Evolutionary conservation across 1,284 basidiomycete genomes (phyloP).

Genomic region (Irpex sp.): DNA sequence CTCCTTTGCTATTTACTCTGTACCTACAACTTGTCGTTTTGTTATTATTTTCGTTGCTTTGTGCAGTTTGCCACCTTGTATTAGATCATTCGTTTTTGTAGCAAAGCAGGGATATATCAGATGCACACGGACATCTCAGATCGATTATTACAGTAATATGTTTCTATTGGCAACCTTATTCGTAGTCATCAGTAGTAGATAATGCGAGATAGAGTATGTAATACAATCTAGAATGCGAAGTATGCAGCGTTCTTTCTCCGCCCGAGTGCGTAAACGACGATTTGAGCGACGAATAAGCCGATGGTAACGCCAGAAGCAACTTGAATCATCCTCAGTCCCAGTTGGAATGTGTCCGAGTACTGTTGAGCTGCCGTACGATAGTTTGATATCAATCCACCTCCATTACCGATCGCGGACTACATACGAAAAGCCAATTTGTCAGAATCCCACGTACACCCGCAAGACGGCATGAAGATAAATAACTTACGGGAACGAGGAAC

Average conservation of each 20-base stretch:
- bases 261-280: conserved; percentile 76
- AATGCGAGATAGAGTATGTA: neutral
- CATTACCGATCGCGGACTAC: conserved; percentile 82
- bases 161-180: neutral
- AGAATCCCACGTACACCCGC: neutral
- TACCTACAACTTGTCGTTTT: neutral
- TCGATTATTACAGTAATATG: neutral
- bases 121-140: neutral
- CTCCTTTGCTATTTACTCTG: neutral
- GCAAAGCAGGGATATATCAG: neutral
- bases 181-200: neutral
- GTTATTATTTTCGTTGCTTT: neutral
- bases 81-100: neutral
- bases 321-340: conserved; percentile 77
- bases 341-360: conserved; percentile 64
- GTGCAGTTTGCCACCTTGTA: neutral
- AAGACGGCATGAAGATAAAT: neutral
- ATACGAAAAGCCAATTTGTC: neutral
- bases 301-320: conserved; percentile 87
- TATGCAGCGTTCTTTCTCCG: conserved; percentile 68
- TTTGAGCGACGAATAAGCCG: conserved; percentile 77
- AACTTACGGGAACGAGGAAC: conserved; percentile 75
- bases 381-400: conserved; percentile 74
- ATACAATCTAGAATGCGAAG: conserved; percentile 62
- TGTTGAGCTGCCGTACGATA: conserved; percentile 62